Evolutionary conservation across 1,139 yeast species (phyloP).

Genomic region (Trichomonascaceae sp.): DNA sequence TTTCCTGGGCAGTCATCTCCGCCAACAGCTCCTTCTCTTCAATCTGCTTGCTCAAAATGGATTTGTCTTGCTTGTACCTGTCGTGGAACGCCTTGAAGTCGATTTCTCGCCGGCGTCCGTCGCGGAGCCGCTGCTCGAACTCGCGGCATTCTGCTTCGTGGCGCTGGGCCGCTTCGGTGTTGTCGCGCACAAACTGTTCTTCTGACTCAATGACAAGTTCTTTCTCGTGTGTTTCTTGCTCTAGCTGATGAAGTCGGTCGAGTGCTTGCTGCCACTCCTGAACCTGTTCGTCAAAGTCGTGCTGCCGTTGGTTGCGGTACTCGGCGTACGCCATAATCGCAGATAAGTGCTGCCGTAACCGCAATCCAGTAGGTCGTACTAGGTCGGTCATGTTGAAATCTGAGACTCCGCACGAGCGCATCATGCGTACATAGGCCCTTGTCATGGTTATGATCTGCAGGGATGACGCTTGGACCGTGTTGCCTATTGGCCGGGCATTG

Average conservation of each 20-base stretch:
- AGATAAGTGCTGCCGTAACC: constrained; percentile 56
- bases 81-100: constrained; percentile 51
- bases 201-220: constrained; percentile 26
- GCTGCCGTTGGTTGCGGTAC: constrained; percentile 65
- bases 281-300: constrained; percentile 52
- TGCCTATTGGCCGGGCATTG: constrained; percentile 31
- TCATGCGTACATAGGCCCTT: too few relatives aligned
- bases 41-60: constrained; percentile 39
- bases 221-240: constrained; percentile 28
- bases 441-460: too few relatives aligned
- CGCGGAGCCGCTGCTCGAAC: constrained; percentile 50
- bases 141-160: constrained; percentile 44
- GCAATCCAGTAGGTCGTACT: constrained; percentile 52
- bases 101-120: constrained; percentile 53
- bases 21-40: constrained; percentile 43
- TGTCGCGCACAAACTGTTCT: constrained; percentile 15
- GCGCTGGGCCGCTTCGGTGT: constrained; percentile 29
- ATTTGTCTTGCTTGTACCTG: constrained; percentile 51
- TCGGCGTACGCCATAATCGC: constrained; percentile 80
- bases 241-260: constrained; percentile 27
- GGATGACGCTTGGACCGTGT: too few relatives aligned
- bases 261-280: constrained; percentile 24
- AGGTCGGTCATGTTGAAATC: constrained; percentile 67
- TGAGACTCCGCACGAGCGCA: constrained; percentile 59
- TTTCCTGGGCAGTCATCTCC: constrained; percentile 43